phyloP scores from a whole-genome alignment of 352 stramenopile genomes.

The Pythium grandisporangium region DNA sequence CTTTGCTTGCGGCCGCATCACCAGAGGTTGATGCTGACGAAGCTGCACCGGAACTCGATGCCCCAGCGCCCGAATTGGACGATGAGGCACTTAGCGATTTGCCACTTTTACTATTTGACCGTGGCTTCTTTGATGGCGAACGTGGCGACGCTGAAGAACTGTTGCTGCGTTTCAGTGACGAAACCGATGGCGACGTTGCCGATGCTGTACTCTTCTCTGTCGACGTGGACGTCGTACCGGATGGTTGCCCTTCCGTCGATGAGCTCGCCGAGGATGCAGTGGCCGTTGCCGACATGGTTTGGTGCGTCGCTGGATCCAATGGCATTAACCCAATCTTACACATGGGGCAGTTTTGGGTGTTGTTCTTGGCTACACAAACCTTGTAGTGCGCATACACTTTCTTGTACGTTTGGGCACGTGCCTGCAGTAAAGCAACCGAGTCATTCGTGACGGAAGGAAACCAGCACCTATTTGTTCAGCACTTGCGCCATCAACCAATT shows the following conservation, averaged over 20 bases:
- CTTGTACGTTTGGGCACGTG: slow-evolving; percentile 78
- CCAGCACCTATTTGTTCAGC: no score
- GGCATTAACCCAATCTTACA: slow-evolving; percentile 74
- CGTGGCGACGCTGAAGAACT: slow-evolving; percentile 53
- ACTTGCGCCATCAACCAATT: no score
- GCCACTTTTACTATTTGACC: slow-evolving; percentile 13
- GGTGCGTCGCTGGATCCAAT: slow-evolving; percentile 12
- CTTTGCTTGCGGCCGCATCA: no score
- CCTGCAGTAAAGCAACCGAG: slow-evolving; percentile 10
- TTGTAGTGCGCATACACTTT: slow-evolving; percentile 82
- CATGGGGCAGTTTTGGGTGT: slow-evolving; percentile 73
- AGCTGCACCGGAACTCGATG: slow-evolving; percentile 9
- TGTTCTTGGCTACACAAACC: slow-evolving; percentile 68
- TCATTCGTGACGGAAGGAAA: no score
- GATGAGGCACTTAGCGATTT: slow-evolving; percentile 32
- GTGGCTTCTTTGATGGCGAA: slow-evolving; percentile 70
- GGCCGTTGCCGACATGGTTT: not conserved
- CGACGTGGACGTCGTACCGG: slow-evolving; percentile 9
- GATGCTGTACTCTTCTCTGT: slow-evolving; percentile 9
- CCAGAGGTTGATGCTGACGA: no score
- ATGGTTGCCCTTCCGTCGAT: no score
- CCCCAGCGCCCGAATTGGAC: slow-evolving; percentile 2
- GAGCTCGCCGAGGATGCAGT: not conserved
- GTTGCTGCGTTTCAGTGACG: slow-evolving; percentile 38
- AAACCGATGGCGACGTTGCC: slow-evolving; percentile 15